Conservation (phyloP, 495 filamentous ascomycete genomes). For the Penicillium atrosanguineum region DNA sequence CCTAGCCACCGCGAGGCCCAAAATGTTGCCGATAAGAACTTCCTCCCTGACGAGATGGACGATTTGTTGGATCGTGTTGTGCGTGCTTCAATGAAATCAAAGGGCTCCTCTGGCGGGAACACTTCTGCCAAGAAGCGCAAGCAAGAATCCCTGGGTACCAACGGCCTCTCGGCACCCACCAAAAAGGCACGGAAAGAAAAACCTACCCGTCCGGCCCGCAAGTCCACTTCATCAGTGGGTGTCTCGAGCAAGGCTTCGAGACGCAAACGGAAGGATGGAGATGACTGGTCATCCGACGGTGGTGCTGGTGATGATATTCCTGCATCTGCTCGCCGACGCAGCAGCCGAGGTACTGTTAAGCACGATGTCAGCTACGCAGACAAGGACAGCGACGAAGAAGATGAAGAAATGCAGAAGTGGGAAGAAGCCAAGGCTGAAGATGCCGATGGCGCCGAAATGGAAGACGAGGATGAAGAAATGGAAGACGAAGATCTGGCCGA, state of each 20-base stretch:
- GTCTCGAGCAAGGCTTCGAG: slow-evolving; percentile 41
- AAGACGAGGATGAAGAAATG: slow-evolving; percentile 28
- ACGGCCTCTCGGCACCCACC: slow-evolving; percentile 28
- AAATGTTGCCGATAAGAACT: slow-evolving; percentile 78
- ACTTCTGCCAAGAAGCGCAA: slow-evolving; percentile 46
- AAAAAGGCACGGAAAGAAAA: slow-evolving; percentile 49
- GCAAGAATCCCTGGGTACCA: slow-evolving; percentile 35
- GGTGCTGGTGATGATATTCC: slow-evolving; percentile 21
- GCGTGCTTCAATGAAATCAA: slow-evolving; percentile 40
- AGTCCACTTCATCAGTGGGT: slow-evolving; percentile 33
- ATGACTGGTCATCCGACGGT: slow-evolving; percentile 44
- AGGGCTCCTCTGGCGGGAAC: slow-evolving; percentile 24
- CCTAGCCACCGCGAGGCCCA: slow-evolving; percentile 75
- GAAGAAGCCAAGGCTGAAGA: slow-evolving; percentile 23
- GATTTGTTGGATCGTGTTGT: slow-evolving; percentile 70
- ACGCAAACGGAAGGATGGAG: slow-evolving; percentile 42
- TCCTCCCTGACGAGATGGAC: slow-evolving; percentile 78
- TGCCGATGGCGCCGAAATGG: slow-evolving; percentile 22
- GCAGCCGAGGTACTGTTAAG: slow-evolving; percentile 34
- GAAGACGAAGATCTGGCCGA: slow-evolving; percentile 11
- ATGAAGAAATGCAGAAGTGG: slow-evolving; percentile 51
- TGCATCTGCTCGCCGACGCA: slow-evolving; percentile 37
- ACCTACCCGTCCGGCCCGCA: slow-evolving; percentile 33
- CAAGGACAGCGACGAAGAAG: slow-evolving; percentile 52
- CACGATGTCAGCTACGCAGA: slow-evolving; percentile 53